Evolutionary conservation across 202 grass and related monocot species (phyloP).

Genomic region (Carex sylvatica): DNA sequence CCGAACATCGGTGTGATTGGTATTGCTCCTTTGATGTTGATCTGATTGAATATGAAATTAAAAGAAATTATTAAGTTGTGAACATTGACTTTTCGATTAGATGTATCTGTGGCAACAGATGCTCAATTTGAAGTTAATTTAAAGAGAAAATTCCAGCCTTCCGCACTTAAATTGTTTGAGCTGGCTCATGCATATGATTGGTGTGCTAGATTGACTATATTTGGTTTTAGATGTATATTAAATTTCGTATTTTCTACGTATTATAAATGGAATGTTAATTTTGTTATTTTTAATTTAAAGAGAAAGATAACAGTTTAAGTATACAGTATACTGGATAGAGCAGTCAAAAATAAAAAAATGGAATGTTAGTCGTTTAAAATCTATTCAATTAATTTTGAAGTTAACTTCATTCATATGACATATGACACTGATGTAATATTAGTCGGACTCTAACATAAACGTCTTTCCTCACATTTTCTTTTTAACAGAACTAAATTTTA

Average conservation of each 20-base stretch:
- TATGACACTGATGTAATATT: too few species aligned
- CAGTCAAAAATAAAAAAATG: too few species aligned
- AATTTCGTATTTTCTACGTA: too few species aligned
- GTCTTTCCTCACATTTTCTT: background rate
- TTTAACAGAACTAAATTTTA: too few species aligned
- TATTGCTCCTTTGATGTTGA: slow-evolving; percentile 39
- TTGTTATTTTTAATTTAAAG: background rate
- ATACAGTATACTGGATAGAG: too few species aligned
- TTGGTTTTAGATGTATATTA: background rate
- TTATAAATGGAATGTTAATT: background rate
- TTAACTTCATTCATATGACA: too few species aligned
- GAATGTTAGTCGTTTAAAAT: too few species aligned
- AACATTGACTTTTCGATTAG: background rate
- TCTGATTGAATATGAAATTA: background rate
- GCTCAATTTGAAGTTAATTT: background rate
- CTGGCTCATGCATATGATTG: background rate
- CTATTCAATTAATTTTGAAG: too few species aligned
- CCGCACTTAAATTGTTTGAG: too few species aligned
- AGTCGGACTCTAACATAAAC: too few species aligned
- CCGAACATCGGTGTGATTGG: slow-evolving; percentile 63
- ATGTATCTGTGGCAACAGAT: background rate
- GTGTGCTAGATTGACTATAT: background rate
- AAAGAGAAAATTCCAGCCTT: background rate
- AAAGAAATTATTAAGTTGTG: background rate
- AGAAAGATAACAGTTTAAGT: too few species aligned